A percentile compares a stretch with the other conserved stretches of the same genome.
Conservation (phyloP, 2,329 filamentous ascomycete genomes). For the Talaromyces sp. region DNA sequence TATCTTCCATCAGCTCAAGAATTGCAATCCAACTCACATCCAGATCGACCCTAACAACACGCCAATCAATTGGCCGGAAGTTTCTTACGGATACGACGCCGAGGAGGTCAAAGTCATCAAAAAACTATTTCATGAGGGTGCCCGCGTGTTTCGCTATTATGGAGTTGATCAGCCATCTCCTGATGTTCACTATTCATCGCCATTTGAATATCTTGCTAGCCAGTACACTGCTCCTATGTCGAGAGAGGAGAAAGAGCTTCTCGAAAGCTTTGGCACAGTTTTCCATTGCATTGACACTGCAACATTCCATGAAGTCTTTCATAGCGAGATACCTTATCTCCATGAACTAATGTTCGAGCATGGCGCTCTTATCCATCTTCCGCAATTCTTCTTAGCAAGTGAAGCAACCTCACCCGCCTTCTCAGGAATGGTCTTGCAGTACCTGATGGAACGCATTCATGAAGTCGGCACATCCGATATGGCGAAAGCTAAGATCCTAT, state of each 20-base stretch:
- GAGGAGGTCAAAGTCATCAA: constrained; percentile 96
- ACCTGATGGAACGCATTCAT: constrained; percentile 93
- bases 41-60: constrained; percentile 71
- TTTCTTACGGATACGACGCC: constrained; percentile 92
- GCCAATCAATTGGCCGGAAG: constrained; percentile 87
- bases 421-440: constrained; percentile 94
- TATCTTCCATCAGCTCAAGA: constrained; percentile 89
- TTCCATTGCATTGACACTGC: constrained; percentile 98
- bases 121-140: constrained; percentile 94
- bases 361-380: constrained; percentile 85
- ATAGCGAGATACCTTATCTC: constrained; percentile 91
- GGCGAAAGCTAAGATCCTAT: constrained; percentile 84
- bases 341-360: constrained; percentile 99
- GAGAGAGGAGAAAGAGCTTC: constrained; percentile 93
- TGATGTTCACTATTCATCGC: constrained; percentile 70
- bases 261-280: constrained; percentile 96
- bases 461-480: constrained; percentile 90
- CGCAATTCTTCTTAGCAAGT: constrained; percentile 97
- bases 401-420: constrained; percentile 97
- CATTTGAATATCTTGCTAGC: constrained; percentile 88
- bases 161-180: constrained; percentile 73
- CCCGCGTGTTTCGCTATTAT: constrained; percentile 95
- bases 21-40: constrained; percentile 69
- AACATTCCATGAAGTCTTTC: constrained; percentile 97
- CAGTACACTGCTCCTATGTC: constrained; percentile 91